These are phyloP conservation scores for Talaromyces stipitatus DNA, from an alignment of 495 filamentous ascomycete species.

Conservation along the genomic window DNA sequence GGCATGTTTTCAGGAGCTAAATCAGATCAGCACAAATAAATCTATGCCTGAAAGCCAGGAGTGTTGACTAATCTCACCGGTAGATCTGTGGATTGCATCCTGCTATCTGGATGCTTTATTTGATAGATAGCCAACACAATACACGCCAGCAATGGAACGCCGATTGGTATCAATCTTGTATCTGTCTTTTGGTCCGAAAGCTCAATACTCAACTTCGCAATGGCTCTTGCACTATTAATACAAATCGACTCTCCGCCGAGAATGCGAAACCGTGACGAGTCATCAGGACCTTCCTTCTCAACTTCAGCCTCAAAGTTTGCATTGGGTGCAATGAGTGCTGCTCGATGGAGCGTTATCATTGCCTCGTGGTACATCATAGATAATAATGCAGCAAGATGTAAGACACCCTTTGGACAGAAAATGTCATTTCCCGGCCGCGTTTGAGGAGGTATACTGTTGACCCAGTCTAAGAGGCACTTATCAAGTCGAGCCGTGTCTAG, in stretches of 20 bases:
- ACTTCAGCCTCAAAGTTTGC: neutral
- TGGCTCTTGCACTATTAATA: neutral
- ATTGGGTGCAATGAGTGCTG: neutral
- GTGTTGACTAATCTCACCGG: neutral
- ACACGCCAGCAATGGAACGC: slow-evolving; percentile 1
- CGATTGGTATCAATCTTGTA: neutral
- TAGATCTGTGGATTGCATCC: neutral
- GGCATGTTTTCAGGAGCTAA: neutral
- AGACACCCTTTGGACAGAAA: neutral
- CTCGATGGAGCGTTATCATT: slow-evolving; percentile 1
- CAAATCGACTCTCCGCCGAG: slow-evolving; percentile 1
- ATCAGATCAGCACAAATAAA: neutral
- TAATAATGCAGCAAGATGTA: neutral
- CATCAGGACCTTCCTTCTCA: slow-evolving; percentile 2
- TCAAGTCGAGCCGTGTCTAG: slow-evolving; percentile 1
- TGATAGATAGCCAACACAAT: slow-evolving; percentile 1
- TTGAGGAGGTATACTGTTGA: neutral
- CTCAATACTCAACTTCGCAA: slow-evolving; percentile 1
- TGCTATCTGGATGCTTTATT: slow-evolving; percentile 3
- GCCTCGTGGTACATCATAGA: slow-evolving; percentile 2
- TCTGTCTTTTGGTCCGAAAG: neutral
- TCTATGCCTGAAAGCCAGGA: neutral
- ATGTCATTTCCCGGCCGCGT: slow-evolving; percentile 2
- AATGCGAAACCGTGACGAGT: neutral
- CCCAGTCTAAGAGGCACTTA: neutral